Base-by-base conservation (phyloP, 2,329 filamentous ascomycete genomes). In the Cladorrhinum sp. region DNA sequence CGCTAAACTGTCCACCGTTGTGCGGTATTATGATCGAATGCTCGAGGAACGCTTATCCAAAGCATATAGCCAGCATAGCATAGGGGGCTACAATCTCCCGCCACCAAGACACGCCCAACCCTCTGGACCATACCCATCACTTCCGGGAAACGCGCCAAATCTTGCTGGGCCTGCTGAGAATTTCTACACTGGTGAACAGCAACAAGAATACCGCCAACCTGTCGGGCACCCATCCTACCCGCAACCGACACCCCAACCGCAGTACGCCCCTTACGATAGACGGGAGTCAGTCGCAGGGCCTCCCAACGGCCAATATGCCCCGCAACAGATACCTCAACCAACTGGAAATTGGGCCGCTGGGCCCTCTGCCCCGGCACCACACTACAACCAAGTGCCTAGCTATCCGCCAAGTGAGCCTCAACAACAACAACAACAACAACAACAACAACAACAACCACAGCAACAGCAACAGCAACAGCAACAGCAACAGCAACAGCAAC, bases 1-100 rank as follows among this genome's bases (percentile, higher is more conserved):
- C 72, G 90, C 92, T 18, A 99, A 99, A 73, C 80, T 99, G 23
- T 95, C 93, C 0, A 97, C 93, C 0, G 95, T 98, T 24, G 95
- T 99, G 4, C 86, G 95, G 32, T 98, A 98, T 72, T 99, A 99
- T 72, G 95, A 99, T 74, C 87, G 92, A 45, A 98, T 99, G 95
- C 82, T 99, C 16, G 95, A 99, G 75, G 95, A 99, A 65, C 87
- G 95, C 41, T 81, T 99, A 24, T 96, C 92, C 8, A 96, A 90
- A 73, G 93, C 95, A 1, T 98, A 98, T 73, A 90, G 87, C 65
- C 91, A 96, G 69, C 90, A 93, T 68, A 87, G 76, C 49, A 77
- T 92, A 20, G 83, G 87, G 10, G 83, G 84, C 2, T 92, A 92
- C 66, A 82, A 78, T 62, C 73, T 85, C 10, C 81, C 84, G 18